Evolutionary conservation across 495 filamentous ascomycete species (phyloP).

Genomic region (Penicillium lividum): DNA sequence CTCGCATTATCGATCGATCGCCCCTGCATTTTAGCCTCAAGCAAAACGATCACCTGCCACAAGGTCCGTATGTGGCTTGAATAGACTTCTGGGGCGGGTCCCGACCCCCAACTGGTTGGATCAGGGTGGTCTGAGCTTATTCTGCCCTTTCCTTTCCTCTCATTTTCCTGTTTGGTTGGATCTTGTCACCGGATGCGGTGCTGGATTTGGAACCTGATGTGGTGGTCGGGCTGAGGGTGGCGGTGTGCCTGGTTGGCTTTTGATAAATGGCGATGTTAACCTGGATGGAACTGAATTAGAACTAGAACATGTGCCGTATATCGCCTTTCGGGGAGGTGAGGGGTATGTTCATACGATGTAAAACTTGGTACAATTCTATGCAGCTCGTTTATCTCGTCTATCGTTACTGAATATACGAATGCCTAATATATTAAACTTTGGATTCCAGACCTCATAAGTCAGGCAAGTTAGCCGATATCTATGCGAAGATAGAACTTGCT

Average conservation of each 20-base stretch:
- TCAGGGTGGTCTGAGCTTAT: not conserved
- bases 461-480: too few relatives aligned
- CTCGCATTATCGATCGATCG: not conserved
- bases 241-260: not conserved
- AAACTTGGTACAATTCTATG: not conserved
- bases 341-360: not conserved
- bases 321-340: not conserved
- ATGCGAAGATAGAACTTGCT: too few relatives aligned
- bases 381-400: not conserved
- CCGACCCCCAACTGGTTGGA: not conserved
- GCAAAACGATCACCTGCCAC: not conserved
- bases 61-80: not conserved
- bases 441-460: too few relatives aligned
- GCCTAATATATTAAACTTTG: not conserved
- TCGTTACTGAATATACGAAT: not conserved
- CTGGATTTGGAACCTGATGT: not conserved
- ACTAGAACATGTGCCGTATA: not conserved
- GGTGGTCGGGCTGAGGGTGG: not conserved
- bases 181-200: conserved; percentile 1
- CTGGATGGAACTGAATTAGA: too few relatives aligned
- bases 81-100: conserved; percentile 1
- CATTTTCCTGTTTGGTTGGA: not conserved
- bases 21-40: not conserved
- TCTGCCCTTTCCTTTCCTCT: not conserved
- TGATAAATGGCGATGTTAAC: not conserved